Percentiles rank a stretch among this genome's conserved stretches.
Evolutionary conservation across 108 stramenopile species (phyloP).

Genomic region (Cyclotella atomus): DNA sequence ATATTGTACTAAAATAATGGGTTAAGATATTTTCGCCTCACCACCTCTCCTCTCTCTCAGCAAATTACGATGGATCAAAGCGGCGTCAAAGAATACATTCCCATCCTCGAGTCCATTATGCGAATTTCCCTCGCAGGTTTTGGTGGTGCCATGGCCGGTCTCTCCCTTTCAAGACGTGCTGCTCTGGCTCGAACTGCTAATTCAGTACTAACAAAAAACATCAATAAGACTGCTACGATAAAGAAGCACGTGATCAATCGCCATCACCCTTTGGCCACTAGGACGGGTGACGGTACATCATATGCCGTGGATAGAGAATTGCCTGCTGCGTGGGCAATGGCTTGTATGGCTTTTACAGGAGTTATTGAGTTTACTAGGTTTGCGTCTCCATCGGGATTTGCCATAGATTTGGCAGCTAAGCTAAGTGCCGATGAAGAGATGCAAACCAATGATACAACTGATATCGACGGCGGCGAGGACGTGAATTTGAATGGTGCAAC

Average conservation of each 20-base stretch:
- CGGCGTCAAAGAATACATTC: constrained; percentile 16
- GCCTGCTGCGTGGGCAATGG: constrained; percentile 47
- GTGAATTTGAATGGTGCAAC: not conserved
- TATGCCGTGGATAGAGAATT: constrained; percentile 37
- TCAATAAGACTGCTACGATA: not conserved
- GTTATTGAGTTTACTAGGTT: constrained; percentile 38
- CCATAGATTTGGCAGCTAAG: not conserved
- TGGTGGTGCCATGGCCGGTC: constrained; percentile 69
- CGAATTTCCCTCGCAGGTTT: constrained; percentile 69
- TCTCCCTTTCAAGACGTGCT: constrained; percentile 60
- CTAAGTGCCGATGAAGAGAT: constrained; percentile 3
- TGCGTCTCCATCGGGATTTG: constrained; percentile 26
- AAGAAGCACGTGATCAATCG: not conserved
- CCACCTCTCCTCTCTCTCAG: too few species aligned
- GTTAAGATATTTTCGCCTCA: too few species aligned
- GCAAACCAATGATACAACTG: not conserved
- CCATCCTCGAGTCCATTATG: constrained; percentile 60
- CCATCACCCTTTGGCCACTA: not conserved
- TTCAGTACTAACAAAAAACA: not conserved
- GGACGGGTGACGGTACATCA: not conserved
- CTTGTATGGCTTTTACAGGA: constrained; percentile 54
- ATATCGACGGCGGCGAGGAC: too few species aligned
- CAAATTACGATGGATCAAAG: too few species aligned
- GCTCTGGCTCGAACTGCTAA: constrained; percentile 5
- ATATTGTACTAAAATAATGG: too few species aligned